These are phyloP conservation scores for Stagonosporopsis rhizophila DNA, from an alignment of 2,329 filamentous ascomycete genomes.

Conservation along the genomic window DNA sequence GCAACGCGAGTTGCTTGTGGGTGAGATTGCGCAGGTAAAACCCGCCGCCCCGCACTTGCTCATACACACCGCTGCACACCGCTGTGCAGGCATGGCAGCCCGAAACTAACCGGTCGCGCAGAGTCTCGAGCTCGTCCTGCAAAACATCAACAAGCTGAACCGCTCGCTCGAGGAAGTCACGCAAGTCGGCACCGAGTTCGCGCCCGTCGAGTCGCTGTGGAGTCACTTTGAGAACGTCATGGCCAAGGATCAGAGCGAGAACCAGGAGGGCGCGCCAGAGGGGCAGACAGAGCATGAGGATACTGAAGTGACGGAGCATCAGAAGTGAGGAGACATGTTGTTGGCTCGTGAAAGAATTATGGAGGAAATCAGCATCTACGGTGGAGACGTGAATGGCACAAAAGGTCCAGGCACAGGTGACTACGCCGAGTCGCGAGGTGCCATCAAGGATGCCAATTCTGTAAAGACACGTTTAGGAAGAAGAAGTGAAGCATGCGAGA, in stretches of 20 bases:
- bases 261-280: conserved; percentile 30
- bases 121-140: conserved; percentile 85
- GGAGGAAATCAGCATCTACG: not conserved
- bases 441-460: too few species aligned
- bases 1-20: conserved; percentile 74
- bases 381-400: not conserved
- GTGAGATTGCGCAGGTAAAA: conserved; percentile 73
- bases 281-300: conserved; percentile 34
- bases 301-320: conserved; percentile 30
- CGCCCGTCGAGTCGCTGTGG: conserved; percentile 96
- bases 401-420: not conserved
- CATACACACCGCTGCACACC: conserved; percentile 43
- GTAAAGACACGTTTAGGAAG: not conserved
- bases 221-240: conserved; percentile 97
- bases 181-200: conserved; percentile 94
- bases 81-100: not conserved
- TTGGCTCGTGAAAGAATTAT: not conserved
- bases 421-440: not conserved
- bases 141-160: conserved; percentile 96
- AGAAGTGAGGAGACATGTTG: conserved; percentile 20
- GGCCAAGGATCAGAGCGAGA: conserved; percentile 69
- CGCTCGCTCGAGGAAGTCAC: conserved; percentile 90
- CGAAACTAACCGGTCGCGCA: conserved; percentile 35
- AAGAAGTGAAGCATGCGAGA: not conserved
- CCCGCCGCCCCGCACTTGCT: conserved; percentile 9